These are phyloP conservation scores for Nidularia sp. DNA, from an alignment of 768 basidiomycete genomes.

Conservation along the genomic window DNA sequence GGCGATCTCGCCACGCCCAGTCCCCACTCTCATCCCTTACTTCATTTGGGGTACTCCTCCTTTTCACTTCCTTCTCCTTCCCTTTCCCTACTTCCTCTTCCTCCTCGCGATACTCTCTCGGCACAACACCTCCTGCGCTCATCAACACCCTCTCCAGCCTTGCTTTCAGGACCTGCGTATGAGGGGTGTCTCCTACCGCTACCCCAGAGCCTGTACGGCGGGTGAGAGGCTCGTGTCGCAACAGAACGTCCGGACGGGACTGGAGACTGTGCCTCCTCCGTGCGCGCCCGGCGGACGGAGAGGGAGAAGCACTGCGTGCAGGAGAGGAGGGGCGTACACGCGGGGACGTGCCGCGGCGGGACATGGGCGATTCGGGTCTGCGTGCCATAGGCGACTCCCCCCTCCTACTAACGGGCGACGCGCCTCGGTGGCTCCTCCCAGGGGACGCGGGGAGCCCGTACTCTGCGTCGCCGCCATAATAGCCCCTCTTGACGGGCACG, in stretches of 20 bases:
- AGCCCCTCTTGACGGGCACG: not conserved
- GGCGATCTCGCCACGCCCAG: constrained; percentile 15
- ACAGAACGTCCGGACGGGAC: not conserved
- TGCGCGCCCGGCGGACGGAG: not conserved
- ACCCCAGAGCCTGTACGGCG: not conserved
- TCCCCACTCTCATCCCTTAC: constrained; percentile 21
- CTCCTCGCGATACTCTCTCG: not conserved
- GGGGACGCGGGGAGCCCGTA: not conserved
- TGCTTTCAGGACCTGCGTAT: constrained; percentile 49
- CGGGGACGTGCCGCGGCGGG: not conserved
- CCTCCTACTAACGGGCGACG: not conserved
- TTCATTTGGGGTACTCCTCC: constrained; percentile 9
- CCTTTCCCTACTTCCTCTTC: constrained; percentile 3
- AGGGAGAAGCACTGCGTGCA: not conserved
- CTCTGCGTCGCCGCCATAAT: not conserved
- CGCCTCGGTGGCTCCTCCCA: not conserved
- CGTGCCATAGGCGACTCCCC: not conserved
- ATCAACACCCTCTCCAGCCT: constrained; percentile 49
- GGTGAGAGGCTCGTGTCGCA: not conserved
- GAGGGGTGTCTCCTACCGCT: constrained; percentile 33
- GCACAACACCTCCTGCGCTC: constrained; percentile 6
- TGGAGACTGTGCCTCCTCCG: not conserved
- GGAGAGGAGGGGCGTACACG: not conserved
- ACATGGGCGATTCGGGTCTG: not conserved
- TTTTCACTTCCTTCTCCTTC: not conserved